Evolutionary conservation across 495 filamentous ascomycete genomes (phyloP).

Genomic region (Xylaria sp.): DNA sequence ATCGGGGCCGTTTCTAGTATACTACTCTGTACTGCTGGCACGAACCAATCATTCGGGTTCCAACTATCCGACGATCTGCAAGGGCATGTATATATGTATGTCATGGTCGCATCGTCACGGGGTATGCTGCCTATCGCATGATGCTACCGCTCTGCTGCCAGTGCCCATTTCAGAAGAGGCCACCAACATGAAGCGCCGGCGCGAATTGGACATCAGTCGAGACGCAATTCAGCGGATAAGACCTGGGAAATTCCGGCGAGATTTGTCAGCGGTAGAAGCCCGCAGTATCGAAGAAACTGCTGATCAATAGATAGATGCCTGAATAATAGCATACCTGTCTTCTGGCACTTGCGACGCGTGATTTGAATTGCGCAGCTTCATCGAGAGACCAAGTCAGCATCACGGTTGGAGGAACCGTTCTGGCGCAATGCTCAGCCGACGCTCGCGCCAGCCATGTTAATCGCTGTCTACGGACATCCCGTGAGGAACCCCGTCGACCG

Average conservation of each 20-base stretch:
- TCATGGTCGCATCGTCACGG: constrained; percentile 14
- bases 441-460: constrained; percentile 16
- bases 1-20: not conserved
- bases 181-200: not conserved
- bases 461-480: constrained; percentile 14
- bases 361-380: not conserved
- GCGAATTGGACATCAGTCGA: not conserved
- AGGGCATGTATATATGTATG: not conserved
- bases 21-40: not conserved
- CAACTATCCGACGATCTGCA: constrained; percentile 8
- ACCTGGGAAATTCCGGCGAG: not conserved
- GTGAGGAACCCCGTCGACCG: constrained; percentile 5
- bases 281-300: not conserved
- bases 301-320: not conserved
- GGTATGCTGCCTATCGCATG: constrained; percentile 9
- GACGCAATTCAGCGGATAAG: not conserved
- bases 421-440: constrained; percentile 10
- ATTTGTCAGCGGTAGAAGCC: constrained; percentile 18
- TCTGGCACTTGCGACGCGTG: constrained; percentile 2
- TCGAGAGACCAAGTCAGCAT: not conserved
- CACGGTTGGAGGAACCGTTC: not conserved
- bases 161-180: not conserved
- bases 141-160: not conserved
- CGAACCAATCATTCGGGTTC: constrained; percentile 17
- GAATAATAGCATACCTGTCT: not conserved